Evolutionary conservation across 345 rosid genomes (phyloP), one percentile per base, ranked within the genome.

Genomic region (Lepidium sativum): DNA sequence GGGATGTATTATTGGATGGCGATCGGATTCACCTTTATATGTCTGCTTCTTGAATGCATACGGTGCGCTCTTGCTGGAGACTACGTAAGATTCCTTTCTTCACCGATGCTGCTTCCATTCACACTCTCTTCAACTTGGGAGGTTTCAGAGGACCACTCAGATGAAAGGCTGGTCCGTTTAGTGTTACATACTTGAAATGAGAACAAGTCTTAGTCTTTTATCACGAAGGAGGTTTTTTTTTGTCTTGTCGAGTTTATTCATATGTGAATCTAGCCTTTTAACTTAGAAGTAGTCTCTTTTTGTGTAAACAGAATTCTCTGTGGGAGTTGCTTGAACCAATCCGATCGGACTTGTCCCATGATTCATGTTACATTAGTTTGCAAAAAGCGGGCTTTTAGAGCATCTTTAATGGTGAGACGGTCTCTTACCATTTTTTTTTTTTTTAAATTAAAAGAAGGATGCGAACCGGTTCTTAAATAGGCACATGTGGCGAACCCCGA

Each of bases 1-100:
- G 94, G 87, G 18, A 71, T 84, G 84, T 68, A 80, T 48, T 86
- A 83, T 43, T 89, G 98, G 97, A 86, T 84, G 42, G 80, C 44
- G 0, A 65, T 89, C 0, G 98, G 89, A 48, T 63, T 82, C 3
- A 73, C 76, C 0, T 92, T 75, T 75, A 81, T 92, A 16, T 63
- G 81, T 11, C 16, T 80, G 40, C 69, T 89, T 80, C 57, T 85
- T 72, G 80, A 78, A 54, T 92, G 98, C 11, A 68, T 89, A 9
- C 65, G 88, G 44, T 73, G 81, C 58, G 94, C 98, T 7, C 80
- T 92, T 17, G 78, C 79, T 2, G 98, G 97, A 4, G 47, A 55
- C 18, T 92, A 84, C 70, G 82, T 77, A 78, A 79, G 34, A 49
- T 92, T 41, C 94, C 96, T 13, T 68, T 81, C 47, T 37, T 87